Percentiles rank a stretch among this genome's conserved stretches.
Conservation (phyloP, 1,139 yeast species). For the Ashbya aceris region DNA sequence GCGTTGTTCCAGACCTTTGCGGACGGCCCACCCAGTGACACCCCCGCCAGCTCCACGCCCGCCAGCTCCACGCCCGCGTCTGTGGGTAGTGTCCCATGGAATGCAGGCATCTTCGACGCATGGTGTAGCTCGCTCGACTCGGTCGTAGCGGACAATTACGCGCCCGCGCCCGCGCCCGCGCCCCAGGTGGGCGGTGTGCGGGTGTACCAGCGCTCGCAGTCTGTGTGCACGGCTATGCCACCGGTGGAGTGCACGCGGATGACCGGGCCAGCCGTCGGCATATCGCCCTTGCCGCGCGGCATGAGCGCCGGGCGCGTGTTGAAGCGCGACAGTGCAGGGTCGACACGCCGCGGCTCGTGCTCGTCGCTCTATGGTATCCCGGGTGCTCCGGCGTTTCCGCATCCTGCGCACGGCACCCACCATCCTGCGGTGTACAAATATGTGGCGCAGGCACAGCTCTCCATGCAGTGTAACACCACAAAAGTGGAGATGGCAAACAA, state of each 20-base stretch:
- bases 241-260: neutral
- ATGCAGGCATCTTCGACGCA: slow-evolving; percentile 2
- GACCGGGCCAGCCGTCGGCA: neutral
- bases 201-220: slow-evolving; percentile 2
- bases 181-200: neutral
- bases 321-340: slow-evolving; percentile 1
- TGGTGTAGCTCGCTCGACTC: slow-evolving; percentile 2
- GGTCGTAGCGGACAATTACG: neutral
- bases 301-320: neutral
- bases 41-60: no score
- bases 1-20: no score
- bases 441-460: slow-evolving; percentile 10
- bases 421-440: slow-evolving; percentile 7
- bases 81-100: neutral
- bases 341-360: slow-evolving; percentile 1
- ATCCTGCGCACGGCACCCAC: slow-evolving; percentile 1
- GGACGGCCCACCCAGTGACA: no score
- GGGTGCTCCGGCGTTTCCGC: neutral
- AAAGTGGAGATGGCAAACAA: slow-evolving; percentile 7
- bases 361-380: neutral
- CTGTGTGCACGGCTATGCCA: slow-evolving; percentile 1
- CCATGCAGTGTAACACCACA: slow-evolving; percentile 8
- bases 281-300: neutral
- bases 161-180: neutral
- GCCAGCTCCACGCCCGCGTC: no score